Percentiles rank a stretch among this genome's conserved stretches.
These are phyloP conservation scores for Amylostereum chailletii DNA, from an alignment of 1,284 basidiomycete genomes.

Conservation along the genomic window DNA sequence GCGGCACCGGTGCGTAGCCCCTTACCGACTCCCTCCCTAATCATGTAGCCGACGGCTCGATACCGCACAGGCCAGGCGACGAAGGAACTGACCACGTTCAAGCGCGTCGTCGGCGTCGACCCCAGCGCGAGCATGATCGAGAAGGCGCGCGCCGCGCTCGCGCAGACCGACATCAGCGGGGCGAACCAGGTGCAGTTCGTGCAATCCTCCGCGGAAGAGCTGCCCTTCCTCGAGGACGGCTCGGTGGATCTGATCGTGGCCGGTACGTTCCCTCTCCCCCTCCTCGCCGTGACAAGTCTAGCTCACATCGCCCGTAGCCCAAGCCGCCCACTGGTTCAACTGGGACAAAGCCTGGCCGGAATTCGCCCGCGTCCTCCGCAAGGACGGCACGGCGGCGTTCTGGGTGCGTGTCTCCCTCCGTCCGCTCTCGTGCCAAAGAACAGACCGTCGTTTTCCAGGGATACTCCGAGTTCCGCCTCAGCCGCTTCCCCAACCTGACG, in stretches of 20 bases:
- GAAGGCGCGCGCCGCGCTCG: constrained; percentile 39
- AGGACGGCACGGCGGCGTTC: constrained; percentile 66
- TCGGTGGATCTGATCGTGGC: constrained; percentile 71
- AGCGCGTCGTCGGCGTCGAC: constrained; percentile 61
- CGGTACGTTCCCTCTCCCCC: constrained; percentile 32
- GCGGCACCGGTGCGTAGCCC: constrained; percentile 60
- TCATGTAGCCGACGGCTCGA: neutral
- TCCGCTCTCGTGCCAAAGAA: neutral
- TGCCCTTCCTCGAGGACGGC: constrained; percentile 40
- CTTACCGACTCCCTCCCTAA: neutral
- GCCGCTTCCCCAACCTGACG: constrained; percentile 48
- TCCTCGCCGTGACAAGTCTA: neutral
- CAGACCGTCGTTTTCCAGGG: constrained; percentile 32
- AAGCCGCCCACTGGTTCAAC: constrained; percentile 86
- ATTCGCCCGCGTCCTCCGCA: constrained; percentile 51
- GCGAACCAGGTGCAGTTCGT: constrained; percentile 33
- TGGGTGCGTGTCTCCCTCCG: constrained; percentile 45
- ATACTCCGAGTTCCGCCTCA: constrained; percentile 73
- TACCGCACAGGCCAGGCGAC: constrained; percentile 57
- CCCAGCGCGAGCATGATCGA: constrained; percentile 69
- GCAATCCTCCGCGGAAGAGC: constrained; percentile 47
- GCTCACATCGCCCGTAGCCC: constrained; percentile 35
- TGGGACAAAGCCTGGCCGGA: constrained; percentile 68
- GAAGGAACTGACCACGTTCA: constrained; percentile 51
- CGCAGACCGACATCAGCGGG: constrained; percentile 12